Percentiles rank a stretch among this genome's conserved stretches.
phyloP scores from a whole-genome alignment of 805 yeast species.

The Limtongozyma cylindracea region DNA sequence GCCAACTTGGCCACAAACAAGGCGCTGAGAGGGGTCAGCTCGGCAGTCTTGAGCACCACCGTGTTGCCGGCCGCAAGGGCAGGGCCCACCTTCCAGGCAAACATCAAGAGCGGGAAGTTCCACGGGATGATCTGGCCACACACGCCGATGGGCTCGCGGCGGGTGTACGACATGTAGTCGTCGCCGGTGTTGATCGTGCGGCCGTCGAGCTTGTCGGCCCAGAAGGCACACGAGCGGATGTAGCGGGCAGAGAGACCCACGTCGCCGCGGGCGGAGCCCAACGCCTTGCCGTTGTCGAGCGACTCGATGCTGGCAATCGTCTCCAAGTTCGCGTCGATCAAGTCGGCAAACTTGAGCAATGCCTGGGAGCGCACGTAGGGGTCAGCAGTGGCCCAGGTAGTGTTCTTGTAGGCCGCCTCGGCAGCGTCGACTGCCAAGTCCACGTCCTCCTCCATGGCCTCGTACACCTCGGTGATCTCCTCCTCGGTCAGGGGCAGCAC shows the following conservation, averaged over 20 bases:
- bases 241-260: constrained; percentile 42
- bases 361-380: constrained; percentile 43
- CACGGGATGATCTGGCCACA: constrained; percentile 93
- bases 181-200: constrained; percentile 49
- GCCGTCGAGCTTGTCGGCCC: constrained; percentile 74
- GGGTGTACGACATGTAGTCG: constrained; percentile 51
- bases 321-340: constrained; percentile 48
- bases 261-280: constrained; percentile 47
- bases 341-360: constrained; percentile 49
- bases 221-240: constrained; percentile 72
- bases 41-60: constrained; percentile 61
- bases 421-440: constrained; percentile 79
- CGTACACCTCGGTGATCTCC: constrained; percentile 40
- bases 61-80: constrained; percentile 76
- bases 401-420: constrained; percentile 39
- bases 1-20: constrained; percentile 23
- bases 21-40: constrained; percentile 39
- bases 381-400: constrained; percentile 42
- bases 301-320: constrained; percentile 62
- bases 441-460: constrained; percentile 57
- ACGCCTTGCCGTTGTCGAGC: constrained; percentile 73
- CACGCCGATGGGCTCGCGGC: constrained; percentile 82
- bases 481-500: constrained; percentile 51
- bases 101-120: constrained; percentile 90
- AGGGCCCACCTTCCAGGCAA: constrained; percentile 92